Base-by-base conservation (phyloP, 805 yeast species). In the Crinitomyces ghanaensis region DNA sequence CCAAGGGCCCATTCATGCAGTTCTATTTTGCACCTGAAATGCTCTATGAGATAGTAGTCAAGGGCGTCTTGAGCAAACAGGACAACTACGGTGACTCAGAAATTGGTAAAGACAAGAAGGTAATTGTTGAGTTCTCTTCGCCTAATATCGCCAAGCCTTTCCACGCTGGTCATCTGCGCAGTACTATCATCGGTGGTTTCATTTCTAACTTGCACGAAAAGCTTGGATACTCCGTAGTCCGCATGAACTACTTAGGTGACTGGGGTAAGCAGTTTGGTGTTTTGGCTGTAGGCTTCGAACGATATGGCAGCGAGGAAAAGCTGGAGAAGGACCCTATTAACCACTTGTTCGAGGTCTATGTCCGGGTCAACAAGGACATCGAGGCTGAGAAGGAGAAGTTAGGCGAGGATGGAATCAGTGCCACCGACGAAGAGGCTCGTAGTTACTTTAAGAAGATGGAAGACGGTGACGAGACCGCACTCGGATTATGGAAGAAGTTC, bases 211-310 rank as follows among this genome's bases (percentile, higher is more conserved):
- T 91, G 56, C 82, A 91, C 55, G 95, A 85, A 61, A 76, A 73
- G 46, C 66, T 77, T 37, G 98, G 97, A 30, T 91, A 88, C 82
- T 72, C 83, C n/a, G 98, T 91, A 28, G 62, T 70, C 45, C 74
- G 96, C 62, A 69, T 88, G 66, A 91, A 91, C 66, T 91, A 91
- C 60, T 68, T 91, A 45, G 99, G 99, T 51, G 99, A 91, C 62
- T 91, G 98, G 98, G 99, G 99, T 37, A 91, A 91, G 62, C 99
- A 91, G 65, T 91, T 88, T 52, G 99, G 98, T 59, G 46, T 91
- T 29, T 68, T 91, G 47, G 98, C 97, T 17, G 79, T 91, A 41
- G 99, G 96, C 30, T 91, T 78, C 58, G 72, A 74, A 36, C 74
- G 71, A 51, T 91, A 80, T 54, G 99, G 99, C 31, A 60, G 68